Evolutionary conservation across 257 asterid species (phyloP), one percentile per base, ranked within the genome.

Genomic region (Eustoma russellianum): DNA sequence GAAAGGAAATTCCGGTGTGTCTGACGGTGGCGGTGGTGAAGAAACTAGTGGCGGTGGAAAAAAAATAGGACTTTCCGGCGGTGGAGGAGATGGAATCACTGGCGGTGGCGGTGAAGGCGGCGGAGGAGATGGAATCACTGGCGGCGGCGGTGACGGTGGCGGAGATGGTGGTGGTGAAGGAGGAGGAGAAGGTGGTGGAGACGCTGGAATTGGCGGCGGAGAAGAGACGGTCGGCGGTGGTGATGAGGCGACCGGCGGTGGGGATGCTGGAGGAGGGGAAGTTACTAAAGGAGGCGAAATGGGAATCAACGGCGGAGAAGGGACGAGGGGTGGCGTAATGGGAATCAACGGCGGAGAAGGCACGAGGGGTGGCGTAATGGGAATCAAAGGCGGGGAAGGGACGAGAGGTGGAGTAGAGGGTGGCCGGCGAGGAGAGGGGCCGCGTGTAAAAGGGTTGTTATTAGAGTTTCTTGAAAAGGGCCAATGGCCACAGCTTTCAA

Each of bases 401-500:
- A 62, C 16, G 2, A 53, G 7, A 2, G 72, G 73, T n/a, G 65
- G 73, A 13, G 17, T 8, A 0, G 72, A 62, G n/a, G 75, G 75
- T 13, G 55, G 38, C 11, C 17, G 63, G 44, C 55, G 61, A 24
- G 71, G 75, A 33, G 65, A 33, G 4, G 78, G 64, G 18, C 53
- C 41, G 2, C 59, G 67, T 18, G 2, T 46, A 64, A 72, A 67
- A 3, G 78, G 78, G n/a, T 72, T 72, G 41, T 67, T 56, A 1
- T 51, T 45, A 33, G 74, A 55, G 17, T 43, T 33, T 46, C 56
- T 51, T 35, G 66, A 17, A n/a, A 67, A 72, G n/a, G 78, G 78
- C 78, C 78, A 72, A 17, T 67, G 74, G 0, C 78, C 70, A 52
- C 78, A 72, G 43, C 52, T 56, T 34, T 67, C 78, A 56, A 67